A percentile compares a stretch with the other conserved stretches of the same genome.
phyloP scores from a whole-genome alignment of 148 eudicot species.

The Chenopodium formosanum region DNA sequence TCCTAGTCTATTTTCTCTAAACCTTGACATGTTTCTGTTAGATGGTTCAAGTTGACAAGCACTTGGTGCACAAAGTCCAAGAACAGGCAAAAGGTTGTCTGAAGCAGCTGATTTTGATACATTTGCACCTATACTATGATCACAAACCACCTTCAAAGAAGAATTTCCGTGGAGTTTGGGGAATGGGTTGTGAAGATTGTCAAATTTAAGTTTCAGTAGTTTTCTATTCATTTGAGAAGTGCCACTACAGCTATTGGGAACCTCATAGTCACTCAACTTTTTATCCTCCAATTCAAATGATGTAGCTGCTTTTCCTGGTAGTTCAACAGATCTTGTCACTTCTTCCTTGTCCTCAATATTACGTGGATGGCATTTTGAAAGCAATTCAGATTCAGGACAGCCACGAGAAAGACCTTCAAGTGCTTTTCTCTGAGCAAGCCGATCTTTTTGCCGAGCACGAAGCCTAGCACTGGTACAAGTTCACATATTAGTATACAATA shows the following conservation, averaged over 20 bases:
- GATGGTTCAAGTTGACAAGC: conserved; percentile 53
- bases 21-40: conserved; percentile 48
- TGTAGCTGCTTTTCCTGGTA: conserved; percentile 35
- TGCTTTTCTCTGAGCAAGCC: conserved; percentile 56
- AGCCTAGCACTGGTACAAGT: conserved; percentile 62
- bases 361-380: conserved; percentile 28
- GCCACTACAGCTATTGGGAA: conserved; percentile 32
- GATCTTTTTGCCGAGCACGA: conserved; percentile 87
- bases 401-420: conserved; percentile 32
- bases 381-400: conserved; percentile 31
- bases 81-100: conserved; percentile 52
- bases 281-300: conserved; percentile 34
- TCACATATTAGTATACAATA: conserved; percentile 14
- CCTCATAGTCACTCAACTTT: conserved; percentile 33
- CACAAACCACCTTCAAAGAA: conserved; percentile 29
- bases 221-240: conserved; percentile 35
- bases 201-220: conserved; percentile 40
- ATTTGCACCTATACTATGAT: conserved; percentile 33
- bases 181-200: conserved; percentile 27
- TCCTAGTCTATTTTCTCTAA: conserved; percentile 51
- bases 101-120: conserved; percentile 29
- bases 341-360: conserved; percentile 32
- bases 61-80: conserved; percentile 96
- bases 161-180: conserved; percentile 23
- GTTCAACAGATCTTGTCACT: conserved; percentile 27